Evolutionary conservation across 495 filamentous ascomycete genomes (phyloP), one percentile per base, ranked within the genome.

Genomic region (Darksidea phi): DNA sequence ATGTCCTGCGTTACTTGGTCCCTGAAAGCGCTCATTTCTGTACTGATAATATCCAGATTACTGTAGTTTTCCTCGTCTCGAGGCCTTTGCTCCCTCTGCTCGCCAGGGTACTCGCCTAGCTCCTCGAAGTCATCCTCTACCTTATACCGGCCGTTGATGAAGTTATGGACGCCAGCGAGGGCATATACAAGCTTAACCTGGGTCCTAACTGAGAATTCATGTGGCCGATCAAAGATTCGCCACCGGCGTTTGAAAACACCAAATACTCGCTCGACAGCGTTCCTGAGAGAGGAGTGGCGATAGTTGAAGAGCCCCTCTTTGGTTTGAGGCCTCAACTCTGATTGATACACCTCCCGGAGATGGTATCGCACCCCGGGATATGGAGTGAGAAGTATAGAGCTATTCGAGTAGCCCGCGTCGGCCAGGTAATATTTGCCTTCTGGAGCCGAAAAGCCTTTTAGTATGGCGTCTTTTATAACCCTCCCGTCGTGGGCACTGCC

Each of bases 191-290:
- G 28, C 4, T 37, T 52, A 23, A 20, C 23, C 23, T 49, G 15
- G 6, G 47, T 49, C 47, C 23, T 26, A 26, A 23, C 6, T 2
- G 17, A n/a, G 26, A 52, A 52, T 25, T 52, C 11, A 23, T 52
- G 49, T 6, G 49, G 12, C 26, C n/a, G 6, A 28, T 52, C n/a
- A 36, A 52, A 52, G 3, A 52, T 36, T 36, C 24, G 26, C 28
- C n/a, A 52, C 4, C n/a, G 24, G 3, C 28, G 49, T 23, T 52
- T 52, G n/a, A 52, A 52, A n/a, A 52, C 26, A n/a, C 49, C n/a
- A 52, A 52, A 52, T 11, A 21, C 34, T 2, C 49, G 24, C 28
- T 52, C 24, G 1, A 52, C 49, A 2, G 34, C 49, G 49, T 52
- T 52, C 7, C 49, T 28, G 8, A 52, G 20, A 28, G 24, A 32